phyloP scores from a whole-genome alignment of 2,329 filamentous ascomycete species.

The Claviceps quebecensis region DNA sequence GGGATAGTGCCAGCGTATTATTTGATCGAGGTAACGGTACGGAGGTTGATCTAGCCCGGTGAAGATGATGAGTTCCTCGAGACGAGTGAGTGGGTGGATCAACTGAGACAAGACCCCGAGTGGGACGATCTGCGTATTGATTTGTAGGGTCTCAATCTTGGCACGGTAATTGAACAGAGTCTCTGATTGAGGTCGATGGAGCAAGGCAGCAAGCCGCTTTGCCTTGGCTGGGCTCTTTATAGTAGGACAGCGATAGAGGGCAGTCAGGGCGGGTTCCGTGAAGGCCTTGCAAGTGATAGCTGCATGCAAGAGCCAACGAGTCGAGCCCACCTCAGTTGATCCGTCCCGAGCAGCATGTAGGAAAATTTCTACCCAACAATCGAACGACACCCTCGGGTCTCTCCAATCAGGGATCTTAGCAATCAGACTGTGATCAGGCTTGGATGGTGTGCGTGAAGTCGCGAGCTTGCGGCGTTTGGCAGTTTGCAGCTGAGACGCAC shows the following conservation, averaged over 20 bases:
- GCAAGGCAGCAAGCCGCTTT: conserved; percentile 32
- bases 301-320: conserved; percentile 50
- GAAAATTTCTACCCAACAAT: conserved; percentile 57
- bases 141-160: conserved; percentile 55
- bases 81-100: conserved; percentile 48
- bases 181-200: conserved; percentile 37
- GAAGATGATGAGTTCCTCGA: conserved; percentile 58
- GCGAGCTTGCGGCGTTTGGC: conserved; percentile 7
- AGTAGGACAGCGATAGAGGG: conserved; percentile 56
- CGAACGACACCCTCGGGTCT: conserved; percentile 44
- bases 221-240: conserved; percentile 35
- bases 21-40: conserved; percentile 42
- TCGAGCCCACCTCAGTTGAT: conserved; percentile 27
- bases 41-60: conserved; percentile 56
- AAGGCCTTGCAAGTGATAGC: conserved; percentile 51
- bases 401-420: conserved; percentile 39
- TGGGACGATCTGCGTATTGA: conserved; percentile 55
- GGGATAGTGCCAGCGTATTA: conserved; percentile 57
- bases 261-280: conserved; percentile 57
- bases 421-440: conserved; percentile 4
- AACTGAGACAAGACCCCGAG: conserved; percentile 31
- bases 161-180: conserved; percentile 49
- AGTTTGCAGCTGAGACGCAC: conserved; percentile 5
- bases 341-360: conserved; percentile 44
- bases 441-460: not conserved